Conservation (phyloP, 306 rosid species). For the Hippophae rhamnoides region DNA sequence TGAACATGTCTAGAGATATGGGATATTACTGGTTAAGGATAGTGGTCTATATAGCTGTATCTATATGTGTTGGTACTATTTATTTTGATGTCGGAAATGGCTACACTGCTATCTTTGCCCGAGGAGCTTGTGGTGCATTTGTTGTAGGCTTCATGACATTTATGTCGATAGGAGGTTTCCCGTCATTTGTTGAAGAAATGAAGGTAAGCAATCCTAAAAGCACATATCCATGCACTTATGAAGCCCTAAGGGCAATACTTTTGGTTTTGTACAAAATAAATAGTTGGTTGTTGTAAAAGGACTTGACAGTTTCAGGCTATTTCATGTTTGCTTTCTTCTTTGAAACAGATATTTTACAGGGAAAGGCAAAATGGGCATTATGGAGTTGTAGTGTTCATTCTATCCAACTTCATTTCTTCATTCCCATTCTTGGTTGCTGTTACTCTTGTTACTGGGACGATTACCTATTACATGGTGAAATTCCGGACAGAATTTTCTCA, state of each 20-base stretch:
- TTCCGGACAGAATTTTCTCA: constrained; percentile 58
- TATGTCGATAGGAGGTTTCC: constrained; percentile 98
- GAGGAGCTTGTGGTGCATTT: constrained; percentile 93
- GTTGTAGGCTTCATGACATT: constrained; percentile 95
- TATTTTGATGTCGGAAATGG: constrained; percentile 69
- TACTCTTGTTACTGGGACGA: constrained; percentile 50
- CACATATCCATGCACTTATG: background rate
- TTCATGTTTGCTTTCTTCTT: constrained; percentile 4
- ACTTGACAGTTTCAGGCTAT: constrained; percentile 2
- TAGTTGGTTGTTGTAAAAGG: background rate
- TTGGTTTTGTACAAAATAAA: background rate
- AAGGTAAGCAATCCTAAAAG: constrained; percentile 38
- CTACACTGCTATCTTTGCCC: constrained; percentile 84
- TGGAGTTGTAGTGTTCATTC: constrained; percentile 74
- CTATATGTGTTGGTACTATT: constrained; percentile 87
- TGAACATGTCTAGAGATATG: constrained; percentile 91
- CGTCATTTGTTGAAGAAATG: constrained; percentile 90
- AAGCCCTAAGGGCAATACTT: background rate
- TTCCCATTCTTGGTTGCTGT: constrained; percentile 82
- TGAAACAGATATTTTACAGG: constrained; percentile 63
- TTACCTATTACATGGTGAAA: constrained; percentile 74
- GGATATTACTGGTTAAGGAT: constrained; percentile 99
- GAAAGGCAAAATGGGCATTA: constrained; percentile 86
- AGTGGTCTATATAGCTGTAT: constrained; percentile 63
- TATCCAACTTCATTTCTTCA: constrained; percentile 81